Conservation (phyloP, 352 stramenopile genomes). For the Phytophthora pini region DNA sequence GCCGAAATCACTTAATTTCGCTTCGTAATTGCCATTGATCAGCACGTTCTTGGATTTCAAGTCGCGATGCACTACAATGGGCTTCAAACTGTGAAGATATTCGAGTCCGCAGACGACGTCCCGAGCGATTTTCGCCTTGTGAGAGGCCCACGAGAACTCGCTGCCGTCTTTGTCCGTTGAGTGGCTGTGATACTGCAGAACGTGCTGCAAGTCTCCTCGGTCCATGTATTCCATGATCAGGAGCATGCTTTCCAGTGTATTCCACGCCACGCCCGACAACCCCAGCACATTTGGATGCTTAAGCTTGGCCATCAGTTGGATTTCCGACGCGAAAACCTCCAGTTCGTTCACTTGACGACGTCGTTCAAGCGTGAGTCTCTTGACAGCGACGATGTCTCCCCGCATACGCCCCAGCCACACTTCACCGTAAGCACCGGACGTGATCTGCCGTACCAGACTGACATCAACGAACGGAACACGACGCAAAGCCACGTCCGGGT, state of each 20-base stretch:
- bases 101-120: conserved; percentile 10
- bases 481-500: conserved; percentile 32
- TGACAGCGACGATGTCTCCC: conserved; percentile 50
- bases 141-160: conserved; percentile 24
- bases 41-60: conserved; percentile 24
- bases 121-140: conserved; percentile 19
- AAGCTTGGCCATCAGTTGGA: conserved; percentile 47
- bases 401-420: conserved; percentile 50
- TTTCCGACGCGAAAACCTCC: conserved; percentile 48
- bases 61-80: conserved; percentile 18
- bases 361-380: conserved; percentile 40
- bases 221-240: conserved; percentile 60
- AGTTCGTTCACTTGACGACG: conserved; percentile 26
- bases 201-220: conserved; percentile 47
- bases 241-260: conserved; percentile 46
- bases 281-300: conserved; percentile 44
- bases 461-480: conserved; percentile 49
- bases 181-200: conserved; percentile 32
- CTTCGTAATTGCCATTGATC: conserved; percentile 4
- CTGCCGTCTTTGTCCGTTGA: conserved; percentile 3
- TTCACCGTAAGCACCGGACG: conserved; percentile 56
- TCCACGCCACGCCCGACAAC: conserved; percentile 50
- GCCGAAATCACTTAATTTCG: conserved; percentile 20
- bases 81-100: conserved; percentile 8
- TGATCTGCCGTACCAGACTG: conserved; percentile 41